Evolutionary conservation across 2,329 filamentous ascomycete genomes (phyloP), one percentile per base, ranked within the genome.

Genomic region (Pseudogymnoascus sp.): DNA sequence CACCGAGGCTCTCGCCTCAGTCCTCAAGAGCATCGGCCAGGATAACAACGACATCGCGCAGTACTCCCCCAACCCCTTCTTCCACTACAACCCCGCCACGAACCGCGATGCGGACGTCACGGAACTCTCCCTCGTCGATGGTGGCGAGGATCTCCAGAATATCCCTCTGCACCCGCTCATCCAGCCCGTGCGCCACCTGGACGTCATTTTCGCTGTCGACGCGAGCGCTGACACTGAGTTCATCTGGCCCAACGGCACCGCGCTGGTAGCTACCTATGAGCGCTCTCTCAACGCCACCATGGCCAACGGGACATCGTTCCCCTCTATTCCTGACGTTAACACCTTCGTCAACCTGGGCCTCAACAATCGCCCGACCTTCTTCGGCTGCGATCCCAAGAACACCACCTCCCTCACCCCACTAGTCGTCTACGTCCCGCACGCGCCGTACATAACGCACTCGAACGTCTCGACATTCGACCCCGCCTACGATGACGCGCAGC

Each of bases 351-450:
- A 92, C 72, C 79, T 90, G 0, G 88, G 88, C 3, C 77, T 93
- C 5, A 93, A 92, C 79, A 83, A 79, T 64, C 82, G 81, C 3
- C 91, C 90, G 0, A 88, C 88, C 1, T 93, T 95, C 79, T 95
- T 95, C 72, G 90, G 90, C 49, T 95, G 90, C 75, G 77, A 91
- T 72, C 79, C 80, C 37, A 78, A 78, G 61, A 91, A 92, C 75
- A 80, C 84, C 59, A 86, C 85, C 0, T 75, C 76, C 8, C 70
- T 76, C 1, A 67, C 73, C 3, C 91, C 92, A 0, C 76, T 96
- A 1, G 79, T 96, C 66, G 90, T 96, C 67, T 99, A 99, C 78
- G 75, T 97, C 53, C 91, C 95, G 64, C 96, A 95, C 72, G 82
- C 87, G 21, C 93, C 92, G 1, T 96, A 96, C 77, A 83, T 87